Conservation (phyloP, 257 asterid genomes). For the Primulina tabacum region DNA sequence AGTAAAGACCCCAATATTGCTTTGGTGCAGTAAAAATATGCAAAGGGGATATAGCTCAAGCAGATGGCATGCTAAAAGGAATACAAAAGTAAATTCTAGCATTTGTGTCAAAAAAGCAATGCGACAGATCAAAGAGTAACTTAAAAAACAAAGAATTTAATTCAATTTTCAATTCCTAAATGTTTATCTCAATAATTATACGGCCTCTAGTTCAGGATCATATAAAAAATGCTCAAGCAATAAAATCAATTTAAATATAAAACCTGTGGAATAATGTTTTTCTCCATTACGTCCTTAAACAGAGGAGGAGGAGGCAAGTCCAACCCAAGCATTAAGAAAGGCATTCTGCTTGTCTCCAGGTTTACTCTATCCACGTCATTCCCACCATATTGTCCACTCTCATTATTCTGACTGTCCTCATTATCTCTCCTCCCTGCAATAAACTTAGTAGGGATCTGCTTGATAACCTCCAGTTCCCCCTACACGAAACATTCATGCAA, state of each 20-base stretch:
- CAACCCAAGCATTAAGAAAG: constrained; percentile 89
- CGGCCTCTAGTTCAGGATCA: constrained; percentile 11
- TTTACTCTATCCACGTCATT: constrained; percentile 30
- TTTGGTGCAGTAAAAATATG: neutral
- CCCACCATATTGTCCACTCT: constrained; percentile 42
- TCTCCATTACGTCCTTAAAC: constrained; percentile 92
- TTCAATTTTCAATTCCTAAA: neutral
- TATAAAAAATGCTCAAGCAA: constrained; percentile 9
- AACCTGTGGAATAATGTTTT: constrained; percentile 97
- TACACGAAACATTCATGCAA: constrained; percentile 29
- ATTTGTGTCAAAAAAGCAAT: constrained; percentile 5
- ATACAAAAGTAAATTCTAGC: neutral
- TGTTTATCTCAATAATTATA: constrained; percentile 18
- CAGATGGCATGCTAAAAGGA: constrained; percentile 6
- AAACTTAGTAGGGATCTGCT: constrained; percentile 49
- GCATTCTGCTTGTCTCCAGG: constrained; percentile 71
- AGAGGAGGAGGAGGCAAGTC: constrained; percentile 99
- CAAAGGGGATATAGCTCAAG: neutral
- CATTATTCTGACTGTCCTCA: constrained; percentile 31
- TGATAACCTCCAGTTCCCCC: constrained; percentile 98
- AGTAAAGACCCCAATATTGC: neutral
- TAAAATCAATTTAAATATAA: constrained; percentile 7
- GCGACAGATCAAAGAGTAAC: neutral
- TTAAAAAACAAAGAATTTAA: neutral
- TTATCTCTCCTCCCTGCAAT: constrained; percentile 41